Base-by-base conservation (phyloP, 2,329 filamentous ascomycete genomes). In the Trichophyton mentagrophytes region DNA sequence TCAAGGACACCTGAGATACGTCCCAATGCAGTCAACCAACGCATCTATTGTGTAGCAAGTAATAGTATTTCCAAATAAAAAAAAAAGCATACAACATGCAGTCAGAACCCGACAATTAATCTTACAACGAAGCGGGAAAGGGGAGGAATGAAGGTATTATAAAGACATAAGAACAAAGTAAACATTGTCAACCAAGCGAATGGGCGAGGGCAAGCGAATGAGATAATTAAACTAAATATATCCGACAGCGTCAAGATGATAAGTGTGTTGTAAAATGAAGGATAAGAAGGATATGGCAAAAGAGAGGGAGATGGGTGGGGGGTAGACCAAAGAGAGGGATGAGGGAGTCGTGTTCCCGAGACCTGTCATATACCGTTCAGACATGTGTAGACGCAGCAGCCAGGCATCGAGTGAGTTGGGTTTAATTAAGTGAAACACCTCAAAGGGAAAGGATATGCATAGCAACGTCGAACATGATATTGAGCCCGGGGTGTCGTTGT, bases 171-270 rank as follows among this genome's bases (percentile, higher is more conserved):
- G 20, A 36, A 55, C 51, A 55, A 36, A 55, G 27, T 36, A 36
- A 53, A 53, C 11, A 33, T 27, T 20, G 9, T 38, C 33, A 44
- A 27, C 33, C 51, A 55, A 55, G 27, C 30, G 51, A 55, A 33
- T 27, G 51, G 51, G 33, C 3, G 11, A 33, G 33, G 51, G 51
- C 27, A 9, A 27, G 27, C 25, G 4, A 55, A 27, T 51, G 22
- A 51, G 27, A 27, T 55, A 55, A 38, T 55, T 55, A 55, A 55
- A 55, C 27, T 33, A 55, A 38, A 55, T 55, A 36, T 55, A 55
- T 55, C 15, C n/a, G 51, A 9, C 33, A 13, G n/a, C 33, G 27
- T 55, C 9, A 7, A 20, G 8, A 36, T 17, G 27, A 55, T 33
- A 30, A 55, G 27, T 44, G 40, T n/a, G 40, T n/a, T 44, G 4